A percentile compares a stretch with the other conserved stretches of the same genome.
These are phyloP conservation scores for Xylaria digitata DNA, from an alignment of 2,329 filamentous ascomycete genomes.

Conservation along the genomic window DNA sequence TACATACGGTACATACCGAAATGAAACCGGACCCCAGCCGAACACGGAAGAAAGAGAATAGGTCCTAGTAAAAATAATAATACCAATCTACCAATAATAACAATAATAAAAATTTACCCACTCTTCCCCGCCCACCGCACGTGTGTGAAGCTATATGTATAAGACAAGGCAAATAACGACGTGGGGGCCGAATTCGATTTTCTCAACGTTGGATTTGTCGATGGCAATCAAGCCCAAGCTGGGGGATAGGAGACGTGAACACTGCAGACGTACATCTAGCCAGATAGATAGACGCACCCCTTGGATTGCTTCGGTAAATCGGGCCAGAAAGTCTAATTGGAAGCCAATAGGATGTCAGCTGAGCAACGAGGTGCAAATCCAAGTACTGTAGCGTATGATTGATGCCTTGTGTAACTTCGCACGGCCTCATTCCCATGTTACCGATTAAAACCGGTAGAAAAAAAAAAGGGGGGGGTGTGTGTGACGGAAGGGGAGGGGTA, in stretches of 20 bases:
- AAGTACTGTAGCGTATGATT: not conserved
- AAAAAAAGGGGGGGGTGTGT: not conserved
- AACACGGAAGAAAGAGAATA: not conserved
- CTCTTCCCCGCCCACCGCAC: constrained; percentile 33
- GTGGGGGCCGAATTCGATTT: constrained; percentile 5
- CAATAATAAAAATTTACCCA: constrained; percentile 6
- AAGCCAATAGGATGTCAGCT: constrained; percentile 16
- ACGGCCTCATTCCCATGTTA: constrained; percentile 6
- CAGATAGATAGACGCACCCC: constrained; percentile 19
- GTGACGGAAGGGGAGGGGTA: not conserved
- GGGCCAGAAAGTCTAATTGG: constrained; percentile 5
- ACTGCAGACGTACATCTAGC: not conserved
- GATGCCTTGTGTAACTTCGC: constrained; percentile 18
- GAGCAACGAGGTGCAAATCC: constrained; percentile 9
- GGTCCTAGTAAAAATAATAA: not conserved
- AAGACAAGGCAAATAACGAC: constrained; percentile 17
- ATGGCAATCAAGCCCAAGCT: not conserved
- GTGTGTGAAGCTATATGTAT: constrained; percentile 15
- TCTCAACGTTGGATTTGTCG: not conserved
- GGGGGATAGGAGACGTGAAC: not conserved
- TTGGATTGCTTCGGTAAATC: not conserved
- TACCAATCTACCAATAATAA: constrained; percentile 5
- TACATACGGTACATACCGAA: constrained; percentile 1
- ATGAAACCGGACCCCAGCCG: constrained; percentile 34
- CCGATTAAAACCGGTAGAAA: not conserved